These are phyloP conservation scores for Coelastrella sp. DNA, from an alignment of 139 green algal species.

Conservation along the genomic window DNA sequence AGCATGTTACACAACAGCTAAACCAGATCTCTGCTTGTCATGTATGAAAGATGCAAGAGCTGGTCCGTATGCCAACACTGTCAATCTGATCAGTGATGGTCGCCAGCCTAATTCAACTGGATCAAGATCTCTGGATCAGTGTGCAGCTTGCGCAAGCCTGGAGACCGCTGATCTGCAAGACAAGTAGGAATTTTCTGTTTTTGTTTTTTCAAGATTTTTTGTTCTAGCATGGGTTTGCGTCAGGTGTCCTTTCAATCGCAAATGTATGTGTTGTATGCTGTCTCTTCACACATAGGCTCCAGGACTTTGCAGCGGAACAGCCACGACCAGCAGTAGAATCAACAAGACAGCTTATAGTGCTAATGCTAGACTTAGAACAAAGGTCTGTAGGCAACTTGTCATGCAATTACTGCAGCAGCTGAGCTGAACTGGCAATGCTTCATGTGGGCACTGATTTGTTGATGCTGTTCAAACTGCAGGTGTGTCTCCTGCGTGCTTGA, in stretches of 20 bases:
- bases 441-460: background rate
- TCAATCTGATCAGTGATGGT: background rate
- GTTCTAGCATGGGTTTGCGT: too few relatives aligned
- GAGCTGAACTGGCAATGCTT: background rate
- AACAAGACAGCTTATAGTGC: too few relatives aligned
- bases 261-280: too few relatives aligned
- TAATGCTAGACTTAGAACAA: too few relatives aligned
- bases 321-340: too few relatives aligned
- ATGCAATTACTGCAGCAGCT: background rate
- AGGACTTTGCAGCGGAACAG: too few relatives aligned
- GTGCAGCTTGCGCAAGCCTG: constrained; percentile 6
- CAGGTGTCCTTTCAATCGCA: too few relatives aligned
- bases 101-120: background rate
- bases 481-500: constrained; percentile 24
- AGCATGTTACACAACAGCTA: background rate
- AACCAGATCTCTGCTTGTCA: background rate
- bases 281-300: too few relatives aligned
- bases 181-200: background rate
- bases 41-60: constrained; percentile 5
- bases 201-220: background rate
- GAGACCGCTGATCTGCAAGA: background rate
- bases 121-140: background rate
- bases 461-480: constrained; percentile 10
- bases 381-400: too few relatives aligned
- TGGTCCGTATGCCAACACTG: background rate